phyloP scores from a whole-genome alignment of 192 early-diverging fungal genomes.

The Jimgerdemannia lactiflua region DNA sequence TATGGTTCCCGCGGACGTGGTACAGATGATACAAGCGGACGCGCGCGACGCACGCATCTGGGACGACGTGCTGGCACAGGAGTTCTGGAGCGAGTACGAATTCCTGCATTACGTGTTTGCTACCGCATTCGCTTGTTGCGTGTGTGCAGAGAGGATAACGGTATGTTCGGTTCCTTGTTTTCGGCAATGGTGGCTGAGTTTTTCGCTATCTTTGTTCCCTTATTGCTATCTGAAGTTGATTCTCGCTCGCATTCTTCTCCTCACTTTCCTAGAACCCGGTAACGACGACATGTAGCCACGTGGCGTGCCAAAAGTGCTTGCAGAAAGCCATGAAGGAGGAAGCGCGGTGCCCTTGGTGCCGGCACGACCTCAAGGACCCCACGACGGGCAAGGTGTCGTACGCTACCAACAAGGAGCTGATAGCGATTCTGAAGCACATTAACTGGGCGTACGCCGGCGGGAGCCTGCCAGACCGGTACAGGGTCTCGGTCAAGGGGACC shows the following conservation, averaged over 20 bases:
- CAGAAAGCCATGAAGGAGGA: neutral
- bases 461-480: neutral
- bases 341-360: slow-evolving; percentile 26
- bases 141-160: slow-evolving; percentile 20
- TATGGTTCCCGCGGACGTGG: slow-evolving; percentile 11
- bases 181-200: slow-evolving; percentile 7
- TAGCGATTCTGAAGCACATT: slow-evolving; percentile 10
- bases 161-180: slow-evolving; percentile 3
- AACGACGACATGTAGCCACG: slow-evolving; percentile 33
- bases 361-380: slow-evolving; percentile 6
- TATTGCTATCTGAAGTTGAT: neutral
- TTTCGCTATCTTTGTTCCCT: too few species aligned
- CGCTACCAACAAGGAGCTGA: slow-evolving; percentile 13
- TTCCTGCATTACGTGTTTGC: slow-evolving; percentile 28
- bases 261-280: slow-evolving; percentile 21
- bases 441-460: slow-evolving; percentile 14
- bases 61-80: slow-evolving; percentile 18
- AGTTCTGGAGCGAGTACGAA: slow-evolving; percentile 28
- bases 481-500: neutral
- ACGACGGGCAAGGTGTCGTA: neutral
- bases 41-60: slow-evolving; percentile 25
- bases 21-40: slow-evolving; percentile 21
- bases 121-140: slow-evolving; percentile 27
- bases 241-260: neutral
- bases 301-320: slow-evolving; percentile 27